Evolutionary conservation across 768 basidiomycete species (phyloP), one percentile per base, ranked within the genome.

Genomic region (Naganishia friedmannii): DNA sequence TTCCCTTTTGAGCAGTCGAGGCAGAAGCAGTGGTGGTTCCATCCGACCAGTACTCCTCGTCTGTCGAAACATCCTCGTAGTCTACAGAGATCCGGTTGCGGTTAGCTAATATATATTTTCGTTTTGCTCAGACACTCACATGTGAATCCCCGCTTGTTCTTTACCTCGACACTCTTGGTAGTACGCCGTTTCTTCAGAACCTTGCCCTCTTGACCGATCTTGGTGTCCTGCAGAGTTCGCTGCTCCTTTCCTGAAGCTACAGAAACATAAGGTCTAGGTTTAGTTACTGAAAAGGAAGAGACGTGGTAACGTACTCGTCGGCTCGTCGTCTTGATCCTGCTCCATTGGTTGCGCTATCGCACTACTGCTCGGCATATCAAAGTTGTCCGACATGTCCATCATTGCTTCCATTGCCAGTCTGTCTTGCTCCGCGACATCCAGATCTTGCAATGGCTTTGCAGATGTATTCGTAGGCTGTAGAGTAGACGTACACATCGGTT

Each of bases 361-460:
- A n/a, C 58, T 58, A 53, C 68, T 69, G 48, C 68, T 69, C 45
- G 68, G 68, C 42, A 69, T 63, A 23, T 58, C 68, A 60, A 58
- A 63, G 60, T 63, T 58, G 19, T 57, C 68, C 29, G 56, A 57
- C 56, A 58, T 58, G n/a, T 69, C 68, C 42, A 46, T 58, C 32
- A 69, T 58, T 2, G 56, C 45, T 13, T 69, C 68, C 56, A 69
- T 58, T 12, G 58, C 58, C 32, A 69, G 31, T 29, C 58, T 45
- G 12, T 69, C 68, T 42, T 42, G 48, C 10, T 69, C 56, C 29
- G 29, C 29, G 34, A 23, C 17, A 60, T 69, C 46, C 13, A 69
- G 26, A 32, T 69, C 48, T 23, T 58, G 45, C 17, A 69, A 26
- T 19, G 68, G 68, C 31, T 53, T 46, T 45, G 57, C 39, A 0